Evolutionary conservation across 2,329 filamentous ascomycete species (phyloP).

Genomic region (Apiospora arundinis): DNA sequence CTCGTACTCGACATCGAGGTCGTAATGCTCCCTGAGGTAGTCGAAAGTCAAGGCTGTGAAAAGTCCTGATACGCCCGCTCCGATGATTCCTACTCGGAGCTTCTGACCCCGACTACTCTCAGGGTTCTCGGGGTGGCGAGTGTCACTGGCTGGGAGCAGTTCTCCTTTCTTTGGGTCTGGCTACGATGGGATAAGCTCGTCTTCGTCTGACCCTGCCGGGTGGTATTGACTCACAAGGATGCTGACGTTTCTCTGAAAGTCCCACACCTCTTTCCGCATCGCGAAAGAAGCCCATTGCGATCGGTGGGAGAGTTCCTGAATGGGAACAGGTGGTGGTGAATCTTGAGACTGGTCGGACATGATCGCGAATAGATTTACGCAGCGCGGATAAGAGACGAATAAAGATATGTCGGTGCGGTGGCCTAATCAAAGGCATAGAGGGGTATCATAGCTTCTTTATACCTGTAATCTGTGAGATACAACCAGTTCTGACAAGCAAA

Average conservation of each 20-base stretch:
- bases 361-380: background rate
- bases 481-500: background rate
- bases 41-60: slow-evolving; percentile 31
- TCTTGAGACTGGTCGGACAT: background rate
- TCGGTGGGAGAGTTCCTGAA: background rate
- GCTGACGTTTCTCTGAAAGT: background rate
- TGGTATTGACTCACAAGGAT: background rate
- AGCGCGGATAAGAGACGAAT: background rate
- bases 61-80: slow-evolving; percentile 28
- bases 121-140: background rate
- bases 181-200: background rate
- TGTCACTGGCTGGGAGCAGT: background rate
- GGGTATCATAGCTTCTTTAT: background rate
- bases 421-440: background rate
- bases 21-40: slow-evolving; percentile 15
- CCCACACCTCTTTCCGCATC: background rate
- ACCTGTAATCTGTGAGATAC: background rate
- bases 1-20: slow-evolving; percentile 26
- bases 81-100: slow-evolving; percentile 27
- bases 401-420: background rate
- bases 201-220: background rate
- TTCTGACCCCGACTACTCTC: background rate
- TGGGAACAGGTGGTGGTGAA: background rate
- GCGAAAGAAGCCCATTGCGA: slow-evolving; percentile 2
- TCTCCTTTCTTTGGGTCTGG: background rate